phyloP scores from a whole-genome alignment of 2,329 filamentous ascomycete species.

The Xylariaceae sp. region DNA sequence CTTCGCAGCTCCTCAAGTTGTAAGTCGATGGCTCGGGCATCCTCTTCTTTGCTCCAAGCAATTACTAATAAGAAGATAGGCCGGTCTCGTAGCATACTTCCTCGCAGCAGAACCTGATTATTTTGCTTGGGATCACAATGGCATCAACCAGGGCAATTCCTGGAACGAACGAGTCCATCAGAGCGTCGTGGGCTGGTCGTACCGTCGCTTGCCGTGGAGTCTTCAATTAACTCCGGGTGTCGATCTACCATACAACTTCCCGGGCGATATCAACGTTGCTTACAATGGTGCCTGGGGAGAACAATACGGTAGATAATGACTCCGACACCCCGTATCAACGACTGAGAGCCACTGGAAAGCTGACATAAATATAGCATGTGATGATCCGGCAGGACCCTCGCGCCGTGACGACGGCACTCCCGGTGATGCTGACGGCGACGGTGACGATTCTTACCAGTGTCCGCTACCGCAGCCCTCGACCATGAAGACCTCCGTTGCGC shows the following conservation, averaged over 20 bases:
- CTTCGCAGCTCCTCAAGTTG: constrained; percentile 2
- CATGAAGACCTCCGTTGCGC: too few species aligned
- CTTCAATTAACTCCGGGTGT: neutral
- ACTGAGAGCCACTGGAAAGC: too few species aligned
- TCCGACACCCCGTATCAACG: too few species aligned
- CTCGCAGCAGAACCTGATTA: neutral
- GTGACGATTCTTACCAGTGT: too few species aligned
- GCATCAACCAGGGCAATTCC: neutral
- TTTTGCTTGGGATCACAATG: neutral
- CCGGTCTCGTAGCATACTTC: constrained; percentile 2
- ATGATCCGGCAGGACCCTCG: too few species aligned
- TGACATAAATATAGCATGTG: too few species aligned
- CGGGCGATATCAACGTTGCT: constrained; percentile 1
- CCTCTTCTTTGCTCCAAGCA: too few species aligned
- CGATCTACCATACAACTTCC: neutral
- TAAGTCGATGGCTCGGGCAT: neutral
- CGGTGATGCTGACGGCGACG: too few species aligned
- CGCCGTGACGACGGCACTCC: too few species aligned
- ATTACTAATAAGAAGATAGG: neutral
- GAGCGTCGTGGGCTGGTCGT: neutral
- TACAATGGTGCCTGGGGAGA: constrained; percentile 1
- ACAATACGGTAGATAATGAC: neutral
- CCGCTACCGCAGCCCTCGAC: too few species aligned
- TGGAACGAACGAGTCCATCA: neutral
- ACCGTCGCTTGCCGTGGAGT: constrained; percentile 1